Base-by-base conservation (phyloP, 495 filamentous ascomycete species). In the Xylaria longipes region DNA sequence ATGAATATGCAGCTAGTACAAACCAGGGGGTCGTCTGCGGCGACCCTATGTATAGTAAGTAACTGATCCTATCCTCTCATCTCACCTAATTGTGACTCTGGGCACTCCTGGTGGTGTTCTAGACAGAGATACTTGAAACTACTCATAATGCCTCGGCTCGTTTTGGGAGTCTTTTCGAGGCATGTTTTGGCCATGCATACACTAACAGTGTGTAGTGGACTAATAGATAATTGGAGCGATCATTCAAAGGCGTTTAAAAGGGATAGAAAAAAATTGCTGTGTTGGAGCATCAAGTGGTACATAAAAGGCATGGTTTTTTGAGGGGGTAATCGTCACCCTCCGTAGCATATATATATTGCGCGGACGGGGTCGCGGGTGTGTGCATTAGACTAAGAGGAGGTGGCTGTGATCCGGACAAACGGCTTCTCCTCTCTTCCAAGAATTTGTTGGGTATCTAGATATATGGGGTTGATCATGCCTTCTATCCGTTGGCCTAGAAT, bases 41-140 rank as follows among this genome's bases (percentile, higher is more conserved):
- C 67, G 82, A 83, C n/a, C 77, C 78, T 20, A 83, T 83, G 82
- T 83, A 80, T 69, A 79, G 68, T 70, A 60, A 70, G 68, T 70
- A 43, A 35, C 20, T 22, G 2, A 67, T 31, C 12, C 11, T 29
- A 7, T 33, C 17, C 3, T 45, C 41, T 29, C 33, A 11, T 22
- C n/a, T 22, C 46, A 12, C 29, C 20, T 22, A 7, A 20, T 22
- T 27, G 6, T 17, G 39, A n/a, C 31, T 22, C 1, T 37, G 5
- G 20, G 11, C 17, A 14, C 20, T 56, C 9, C 4, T 54, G 20
- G 7, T 27, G 17, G 25, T 4, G 25, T 56, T 31, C 14, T 0
- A 27, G 22, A 29, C 5, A 3, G 50, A 27, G 25, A 29, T 56
- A 7, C 5, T 31, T 54, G 9, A 54, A 22, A 15, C 25, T 12